Evolutionary conservation across 768 basidiomycete species (phyloP), one percentile per base, ranked within the genome.

Genomic region (Tricholoma furcatifolium): DNA sequence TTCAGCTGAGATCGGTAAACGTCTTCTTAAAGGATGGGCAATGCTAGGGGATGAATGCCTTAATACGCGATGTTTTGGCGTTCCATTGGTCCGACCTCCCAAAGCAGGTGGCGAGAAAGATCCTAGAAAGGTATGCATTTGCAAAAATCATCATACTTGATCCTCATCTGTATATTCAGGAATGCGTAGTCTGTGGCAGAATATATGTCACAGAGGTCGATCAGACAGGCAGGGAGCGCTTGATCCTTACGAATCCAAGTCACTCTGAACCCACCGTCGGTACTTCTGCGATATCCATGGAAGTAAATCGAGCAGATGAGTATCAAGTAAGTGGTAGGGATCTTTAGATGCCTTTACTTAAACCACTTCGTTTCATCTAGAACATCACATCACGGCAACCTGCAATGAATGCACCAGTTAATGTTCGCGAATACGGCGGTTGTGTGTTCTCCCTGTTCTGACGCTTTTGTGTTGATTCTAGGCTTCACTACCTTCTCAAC

Each of bases 31-130:
- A 59, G 92, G 88, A 36, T 94, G 90, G 89, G 83, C 92, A 0
- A 90, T 94, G 88, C 75, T 94, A n/a, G 89, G 78, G 20, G 90
- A 93, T 34, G 90, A 92, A 69, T 94, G 93, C 62, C 81, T 83
- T 0, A 87, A 81, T 60, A 58, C 64, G 4, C 65, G 70, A 20
- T 94, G 93, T 63, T 86, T 83, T 67, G 91, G 91, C 11, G 74
- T 93, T 6, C 93, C 92, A n/a, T 81, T 94, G 12, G 86, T 93
- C 54, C 75, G 91, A 45, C 87, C 87, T 35, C 88, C 90, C 17
- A 88, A 81, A 65, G 58, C 73, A 14, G 80, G 81, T 5, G 76
- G 76, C 15, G 80, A 75, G 54, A 82, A 81, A 59, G 80, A 87
- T 69, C 82, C 82, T 17, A 74, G 79, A 55, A 91, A 86, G 78